These are phyloP conservation scores for Verbascum thapsus DNA, from an alignment of 257 asterid species.

Conservation along the genomic window DNA sequence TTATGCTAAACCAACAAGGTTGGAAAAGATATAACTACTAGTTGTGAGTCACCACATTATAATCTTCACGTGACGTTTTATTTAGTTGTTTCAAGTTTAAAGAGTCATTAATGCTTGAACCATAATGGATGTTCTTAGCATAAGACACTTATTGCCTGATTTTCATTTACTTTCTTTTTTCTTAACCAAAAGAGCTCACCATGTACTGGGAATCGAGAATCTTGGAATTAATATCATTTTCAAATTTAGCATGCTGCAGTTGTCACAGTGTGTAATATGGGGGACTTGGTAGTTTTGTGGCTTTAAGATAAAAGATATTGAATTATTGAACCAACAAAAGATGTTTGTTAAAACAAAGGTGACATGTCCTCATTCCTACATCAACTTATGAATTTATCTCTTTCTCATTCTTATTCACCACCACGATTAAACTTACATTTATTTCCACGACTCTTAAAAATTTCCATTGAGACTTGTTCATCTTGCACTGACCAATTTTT, in stretches of 20 bases:
- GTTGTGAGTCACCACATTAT: neutral
- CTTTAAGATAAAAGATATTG: too few relatives aligned
- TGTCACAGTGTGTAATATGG: neutral
- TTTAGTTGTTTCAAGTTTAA: slow-evolving; percentile 2
- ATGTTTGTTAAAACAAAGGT: too few relatives aligned
- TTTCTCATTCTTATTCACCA: neutral
- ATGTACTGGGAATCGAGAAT: too few relatives aligned
- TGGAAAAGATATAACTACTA: slow-evolving; percentile 15
- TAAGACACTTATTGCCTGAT: neutral
- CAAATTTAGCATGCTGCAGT: neutral
- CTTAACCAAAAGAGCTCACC: too few relatives aligned
- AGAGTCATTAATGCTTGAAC: neutral
- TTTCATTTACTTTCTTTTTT: too few relatives aligned
- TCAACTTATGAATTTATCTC: too few relatives aligned
- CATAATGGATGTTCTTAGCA: neutral
- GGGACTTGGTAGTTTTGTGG: too few relatives aligned
- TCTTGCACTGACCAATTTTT: slow-evolving; percentile 22
- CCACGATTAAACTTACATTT: neutral
- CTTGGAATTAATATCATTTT: too few relatives aligned
- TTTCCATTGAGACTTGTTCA: neutral
- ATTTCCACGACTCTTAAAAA: neutral
- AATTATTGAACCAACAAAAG: too few relatives aligned
- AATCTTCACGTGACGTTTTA: neutral
- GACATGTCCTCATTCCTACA: too few relatives aligned
- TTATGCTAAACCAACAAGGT: slow-evolving; percentile 10